These are phyloP conservation scores for Capsicum baccatum DNA, from an alignment of 257 asterid genomes.

Conservation along the genomic window DNA sequence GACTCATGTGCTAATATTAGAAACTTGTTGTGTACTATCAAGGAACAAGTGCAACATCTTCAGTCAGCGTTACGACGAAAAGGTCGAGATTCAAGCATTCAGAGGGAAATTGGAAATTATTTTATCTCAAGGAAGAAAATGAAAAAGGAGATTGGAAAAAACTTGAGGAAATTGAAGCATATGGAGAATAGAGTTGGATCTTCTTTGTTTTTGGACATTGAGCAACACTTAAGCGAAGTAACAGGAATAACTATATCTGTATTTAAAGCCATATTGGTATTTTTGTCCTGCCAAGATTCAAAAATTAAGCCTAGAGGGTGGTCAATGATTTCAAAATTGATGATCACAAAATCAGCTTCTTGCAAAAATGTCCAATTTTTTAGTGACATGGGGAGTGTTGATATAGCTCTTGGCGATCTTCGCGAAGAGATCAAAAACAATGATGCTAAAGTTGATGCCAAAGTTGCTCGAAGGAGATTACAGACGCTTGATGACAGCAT, in stretches of 20 bases:
- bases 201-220: constrained; percentile 28
- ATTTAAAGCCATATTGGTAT: constrained; percentile 48
- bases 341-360: constrained; percentile 41
- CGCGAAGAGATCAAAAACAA: constrained; percentile 36
- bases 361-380: constrained; percentile 21
- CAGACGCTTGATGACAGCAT: constrained; percentile 41
- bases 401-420: constrained; percentile 44
- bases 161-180: constrained; percentile 56
- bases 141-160: constrained; percentile 52
- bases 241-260: constrained; percentile 36
- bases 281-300: constrained; percentile 53
- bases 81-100: constrained; percentile 49
- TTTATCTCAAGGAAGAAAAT: constrained; percentile 50
- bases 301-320: constrained; percentile 42
- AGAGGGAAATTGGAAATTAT: constrained; percentile 44
- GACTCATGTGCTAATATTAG: constrained; percentile 61
- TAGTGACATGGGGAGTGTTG: constrained; percentile 50
- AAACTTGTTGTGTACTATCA: constrained; percentile 49
- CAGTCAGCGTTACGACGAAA: constrained; percentile 76
- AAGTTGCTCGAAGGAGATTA: constrained; percentile 43
- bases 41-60: constrained; percentile 52
- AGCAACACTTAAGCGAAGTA: constrained; percentile 41
- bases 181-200: constrained; percentile 41
- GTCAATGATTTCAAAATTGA: constrained; percentile 44
- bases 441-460: constrained; percentile 42